Percentiles rank a stretch among this genome's conserved stretches.
phyloP scores from a whole-genome alignment of 148 eudicot species.

The Arctostaphylos glauca region DNA sequence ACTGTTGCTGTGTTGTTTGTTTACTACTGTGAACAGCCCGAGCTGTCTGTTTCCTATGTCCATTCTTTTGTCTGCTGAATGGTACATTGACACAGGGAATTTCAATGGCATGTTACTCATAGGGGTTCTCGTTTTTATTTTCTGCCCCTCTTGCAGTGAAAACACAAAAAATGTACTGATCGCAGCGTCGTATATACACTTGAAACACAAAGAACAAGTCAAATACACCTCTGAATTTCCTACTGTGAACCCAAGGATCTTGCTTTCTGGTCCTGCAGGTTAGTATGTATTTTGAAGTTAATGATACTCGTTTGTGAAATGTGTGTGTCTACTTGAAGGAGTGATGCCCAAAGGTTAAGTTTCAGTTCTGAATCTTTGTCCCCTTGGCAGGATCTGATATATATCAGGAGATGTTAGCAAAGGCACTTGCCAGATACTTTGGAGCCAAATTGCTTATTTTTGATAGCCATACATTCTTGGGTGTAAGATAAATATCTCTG shows the following conservation, averaged over 20 bases:
- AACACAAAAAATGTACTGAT: constrained; percentile 81
- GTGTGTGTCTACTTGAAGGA: neutral
- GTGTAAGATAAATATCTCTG: constrained; percentile 48
- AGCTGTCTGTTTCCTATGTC: neutral
- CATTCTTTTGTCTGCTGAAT: constrained; percentile 8
- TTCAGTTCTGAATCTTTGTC: constrained; percentile 15
- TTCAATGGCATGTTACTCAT: neutral
- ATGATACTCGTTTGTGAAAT: neutral
- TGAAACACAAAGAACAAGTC: constrained; percentile 78
- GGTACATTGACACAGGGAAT: neutral
- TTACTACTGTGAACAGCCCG: neutral
- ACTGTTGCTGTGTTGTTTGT: neutral
- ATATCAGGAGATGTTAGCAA: constrained; percentile 89
- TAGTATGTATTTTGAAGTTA: constrained; percentile 7
- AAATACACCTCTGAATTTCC: constrained; percentile 77
- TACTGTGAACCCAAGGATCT: constrained; percentile 81
- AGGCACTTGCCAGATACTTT: constrained; percentile 81
- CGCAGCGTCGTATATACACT: constrained; percentile 83
- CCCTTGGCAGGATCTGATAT: constrained; percentile 77
- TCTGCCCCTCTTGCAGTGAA: constrained; percentile 54
- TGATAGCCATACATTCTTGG: constrained; percentile 75
- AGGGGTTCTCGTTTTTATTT: neutral
- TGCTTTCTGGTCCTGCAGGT: constrained; percentile 99
- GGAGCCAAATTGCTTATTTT: constrained; percentile 90
- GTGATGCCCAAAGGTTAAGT: neutral